Evolutionary conservation across 495 filamentous ascomycete species (phyloP).

Genomic region (Podospora pseudoanserina): DNA sequence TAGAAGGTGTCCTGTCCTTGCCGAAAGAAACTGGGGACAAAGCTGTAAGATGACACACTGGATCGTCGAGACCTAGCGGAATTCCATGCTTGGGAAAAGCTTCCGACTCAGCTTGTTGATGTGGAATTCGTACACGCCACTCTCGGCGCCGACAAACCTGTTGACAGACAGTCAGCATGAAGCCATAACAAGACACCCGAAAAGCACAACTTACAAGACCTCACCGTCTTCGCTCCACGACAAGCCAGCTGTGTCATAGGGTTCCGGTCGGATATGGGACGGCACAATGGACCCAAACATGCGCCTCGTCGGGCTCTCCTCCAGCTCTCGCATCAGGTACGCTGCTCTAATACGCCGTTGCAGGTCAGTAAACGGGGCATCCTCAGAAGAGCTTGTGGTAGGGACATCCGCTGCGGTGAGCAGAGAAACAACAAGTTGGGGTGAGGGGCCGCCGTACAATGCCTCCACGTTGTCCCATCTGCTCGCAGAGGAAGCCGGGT

Average conservation of each 20-base stretch:
- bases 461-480: slow-evolving; percentile 27
- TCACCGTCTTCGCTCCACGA: slow-evolving; percentile 68
- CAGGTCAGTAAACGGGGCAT: slow-evolving; percentile 11
- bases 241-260: slow-evolving; percentile 60
- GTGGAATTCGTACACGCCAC: slow-evolving; percentile 70
- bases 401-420: not conserved
- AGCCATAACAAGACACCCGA: not conserved
- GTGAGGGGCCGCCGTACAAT: slow-evolving; percentile 22
- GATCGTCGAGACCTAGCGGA: slow-evolving; percentile 42
- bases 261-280: slow-evolving; percentile 28
- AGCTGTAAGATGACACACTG: too few relatives aligned
- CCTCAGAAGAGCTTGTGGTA: not conserved
- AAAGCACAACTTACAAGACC: slow-evolving; percentile 55
- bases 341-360: slow-evolving; percentile 23
- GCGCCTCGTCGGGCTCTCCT: slow-evolving; percentile 24
- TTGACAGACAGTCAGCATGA: slow-evolving; percentile 31
- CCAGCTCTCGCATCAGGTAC: slow-evolving; percentile 32
- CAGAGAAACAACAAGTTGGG: slow-evolving; percentile 4
- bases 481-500: slow-evolving; percentile 10
- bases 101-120: slow-evolving; percentile 64
- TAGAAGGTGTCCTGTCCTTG: too few relatives aligned
- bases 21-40: too few relatives aligned
- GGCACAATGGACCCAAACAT: slow-evolving; percentile 16
- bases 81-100: slow-evolving; percentile 57
- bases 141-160: slow-evolving; percentile 66